Conservation (phyloP, 352 stramenopile genomes). For the Globisporangium apiculatum region DNA sequence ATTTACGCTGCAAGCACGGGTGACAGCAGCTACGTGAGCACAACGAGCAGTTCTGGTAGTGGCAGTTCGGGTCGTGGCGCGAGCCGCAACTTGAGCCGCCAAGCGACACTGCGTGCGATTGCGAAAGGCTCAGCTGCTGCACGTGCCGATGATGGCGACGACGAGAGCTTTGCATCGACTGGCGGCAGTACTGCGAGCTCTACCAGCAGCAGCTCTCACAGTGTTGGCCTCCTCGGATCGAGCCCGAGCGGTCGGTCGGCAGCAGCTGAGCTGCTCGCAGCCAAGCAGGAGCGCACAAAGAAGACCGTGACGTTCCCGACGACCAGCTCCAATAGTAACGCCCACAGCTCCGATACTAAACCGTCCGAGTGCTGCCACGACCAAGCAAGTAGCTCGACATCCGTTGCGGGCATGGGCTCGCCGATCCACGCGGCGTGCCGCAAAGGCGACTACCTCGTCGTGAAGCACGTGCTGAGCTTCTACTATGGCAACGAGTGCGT, state of each 20-base stretch:
- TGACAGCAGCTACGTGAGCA: slow-evolving; percentile 12
- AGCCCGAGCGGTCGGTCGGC: slow-evolving; percentile 6
- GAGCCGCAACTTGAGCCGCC: slow-evolving; percentile 8
- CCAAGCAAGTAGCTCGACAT: slow-evolving; percentile 4
- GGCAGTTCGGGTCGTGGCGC: slow-evolving; percentile 3
- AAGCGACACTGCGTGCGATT: slow-evolving; percentile 15
- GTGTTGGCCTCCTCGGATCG: background rate
- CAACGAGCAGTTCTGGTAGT: slow-evolving; percentile 8
- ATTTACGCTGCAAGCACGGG: slow-evolving; percentile 15
- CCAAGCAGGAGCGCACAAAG: slow-evolving; percentile 24
- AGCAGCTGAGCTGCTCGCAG: slow-evolving; percentile 5
- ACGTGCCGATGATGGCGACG: background rate
- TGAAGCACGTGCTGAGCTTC: slow-evolving; percentile 67
- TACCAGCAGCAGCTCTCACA: background rate
- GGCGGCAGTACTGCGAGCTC: slow-evolving; percentile 1
- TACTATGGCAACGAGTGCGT: slow-evolving; percentile 49
- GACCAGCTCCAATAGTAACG: background rate
- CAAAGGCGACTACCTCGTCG: slow-evolving; percentile 47
- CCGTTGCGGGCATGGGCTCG: slow-evolving; percentile 27
- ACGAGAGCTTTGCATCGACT: slow-evolving; percentile 13
- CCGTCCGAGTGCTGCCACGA: slow-evolving; percentile 20
- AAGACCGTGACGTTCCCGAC: slow-evolving; percentile 63
- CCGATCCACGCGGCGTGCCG: slow-evolving; percentile 63
- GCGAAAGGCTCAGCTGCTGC: slow-evolving; percentile 17
- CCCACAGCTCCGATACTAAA: slow-evolving; percentile 1